phyloP scores from a whole-genome alignment of 805 yeast genomes.

The Pichia sporocuriosa region DNA sequence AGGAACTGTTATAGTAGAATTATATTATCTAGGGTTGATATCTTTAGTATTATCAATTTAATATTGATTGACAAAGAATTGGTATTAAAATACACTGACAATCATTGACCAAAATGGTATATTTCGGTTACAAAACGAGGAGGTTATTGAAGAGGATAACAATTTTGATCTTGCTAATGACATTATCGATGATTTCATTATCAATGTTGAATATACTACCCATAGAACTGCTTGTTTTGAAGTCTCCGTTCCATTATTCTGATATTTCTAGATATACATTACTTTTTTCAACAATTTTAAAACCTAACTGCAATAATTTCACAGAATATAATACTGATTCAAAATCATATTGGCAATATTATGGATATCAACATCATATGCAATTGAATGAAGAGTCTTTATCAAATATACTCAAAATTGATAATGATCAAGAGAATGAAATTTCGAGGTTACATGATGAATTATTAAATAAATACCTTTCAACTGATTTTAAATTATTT shows the following conservation, averaged over 20 bases:
- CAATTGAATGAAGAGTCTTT: slow-evolving; percentile 19
- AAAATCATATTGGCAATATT: slow-evolving; percentile 26
- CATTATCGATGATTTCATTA: slow-evolving; percentile 1
- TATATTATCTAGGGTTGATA: neutral
- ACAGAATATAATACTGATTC: slow-evolving; percentile 20
- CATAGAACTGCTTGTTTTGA: neutral
- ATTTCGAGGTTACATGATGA: slow-evolving; percentile 18
- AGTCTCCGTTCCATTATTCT: slow-evolving; percentile 2
- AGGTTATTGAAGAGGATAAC: slow-evolving; percentile 2
- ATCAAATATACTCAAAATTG: slow-evolving; percentile 18
- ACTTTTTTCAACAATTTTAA: slow-evolving; percentile 5
- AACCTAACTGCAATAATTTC: slow-evolving; percentile 23
- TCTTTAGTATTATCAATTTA: neutral
- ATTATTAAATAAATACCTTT: slow-evolving; percentile 16
- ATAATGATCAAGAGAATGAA: slow-evolving; percentile 21
- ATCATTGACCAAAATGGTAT: neutral
- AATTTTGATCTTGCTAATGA: neutral
- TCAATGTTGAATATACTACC: slow-evolving; percentile 1
- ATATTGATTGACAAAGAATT: too few relatives aligned
- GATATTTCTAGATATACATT: slow-evolving; percentile 6
- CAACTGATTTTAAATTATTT: slow-evolving; percentile 13
- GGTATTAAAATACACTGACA: too few relatives aligned
- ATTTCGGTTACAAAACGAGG: neutral
- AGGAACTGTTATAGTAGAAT: neutral
- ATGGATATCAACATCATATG: slow-evolving; percentile 23